Base-by-base conservation (phyloP, 768 basidiomycete species). In the Psilocybe azurescens region DNA sequence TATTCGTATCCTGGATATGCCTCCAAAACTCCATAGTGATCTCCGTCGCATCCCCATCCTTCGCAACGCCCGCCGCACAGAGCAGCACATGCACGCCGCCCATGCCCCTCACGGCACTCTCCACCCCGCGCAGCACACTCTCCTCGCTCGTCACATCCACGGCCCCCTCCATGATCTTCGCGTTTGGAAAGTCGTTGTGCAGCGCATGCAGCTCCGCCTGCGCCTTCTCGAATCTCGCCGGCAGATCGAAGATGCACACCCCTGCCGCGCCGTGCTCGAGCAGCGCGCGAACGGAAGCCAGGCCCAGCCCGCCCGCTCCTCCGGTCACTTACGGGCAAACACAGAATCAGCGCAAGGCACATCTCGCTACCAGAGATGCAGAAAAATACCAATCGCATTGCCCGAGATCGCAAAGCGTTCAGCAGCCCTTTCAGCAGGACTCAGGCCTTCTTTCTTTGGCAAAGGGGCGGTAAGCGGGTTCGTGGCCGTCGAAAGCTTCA, bases 21-120 rank as follows among this genome's bases (percentile, higher is more conserved):
- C 67, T 71, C 79, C 78, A 83, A 38, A 76, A 73, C 20, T 72
- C 72, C 0, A 72, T 46, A 16, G 47, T 49, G 51, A 78, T 55
- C 16, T 80, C 74, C 32, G 70, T 64, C 2, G 78, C 74, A 48
- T 78, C 74, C 3, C 65, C 65, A 28, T 72, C 72, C 5, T 70
- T 70, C 14, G 80, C 79, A 3, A 80, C 75, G 7, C 80, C 80
- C 0, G 80, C 80, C 57, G 77, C 83, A 59, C 81, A 83, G 38
- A 81, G 60, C 13, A 83, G 65, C 1, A 78, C 72, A 53, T 78
- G 70, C 6, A 81, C 65, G 29, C 71, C 72, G 13, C 77, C 75
- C 5, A 82, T 63, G 14, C 58, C 61, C 24, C 65, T 63, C 1
- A 63, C 71, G 5, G 75, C 75, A 41, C 41, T 66, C 13, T 65